phyloP scores from a whole-genome alignment of 139 green algal genomes.

The Chlamydomonas sp. region DNA sequence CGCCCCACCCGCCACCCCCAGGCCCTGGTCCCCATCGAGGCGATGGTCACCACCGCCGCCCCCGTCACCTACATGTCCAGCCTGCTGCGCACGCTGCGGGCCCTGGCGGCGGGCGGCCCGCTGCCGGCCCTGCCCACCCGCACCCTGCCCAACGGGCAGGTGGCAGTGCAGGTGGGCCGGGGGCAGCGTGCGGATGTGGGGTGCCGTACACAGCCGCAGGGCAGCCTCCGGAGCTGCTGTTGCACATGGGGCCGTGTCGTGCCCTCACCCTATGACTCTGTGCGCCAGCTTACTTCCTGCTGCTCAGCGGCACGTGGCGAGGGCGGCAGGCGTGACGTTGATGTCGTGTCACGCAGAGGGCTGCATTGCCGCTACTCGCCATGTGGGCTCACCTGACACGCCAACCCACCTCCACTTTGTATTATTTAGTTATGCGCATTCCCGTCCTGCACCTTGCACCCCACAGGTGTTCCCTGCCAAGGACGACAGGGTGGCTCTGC shows the following conservation, averaged over 20 bases:
- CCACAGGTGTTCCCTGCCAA: conserved; percentile 6
- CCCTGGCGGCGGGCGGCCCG: not conserved
- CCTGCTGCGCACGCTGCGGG: not conserved
- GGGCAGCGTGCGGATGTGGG: not conserved
- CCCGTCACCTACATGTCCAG: conserved; percentile 25
- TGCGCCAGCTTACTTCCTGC: no score
- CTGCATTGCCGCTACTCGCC: no score
- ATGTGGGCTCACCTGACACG: not conserved
- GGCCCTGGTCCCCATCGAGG: not conserved
- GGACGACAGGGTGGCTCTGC: conserved; percentile 6
- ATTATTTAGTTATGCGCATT: no score
- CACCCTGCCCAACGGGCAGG: conserved; percentile 2
- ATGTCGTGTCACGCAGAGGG: no score
- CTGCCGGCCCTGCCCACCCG: not conserved
- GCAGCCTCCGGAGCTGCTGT: not conserved
- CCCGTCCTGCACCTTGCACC: not conserved
- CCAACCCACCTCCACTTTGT: not conserved
- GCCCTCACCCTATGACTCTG: not conserved
- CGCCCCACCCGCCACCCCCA: not conserved
- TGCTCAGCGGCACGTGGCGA: no score
- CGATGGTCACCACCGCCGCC: not conserved
- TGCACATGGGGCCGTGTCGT: not conserved
- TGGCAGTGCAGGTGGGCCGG: conserved; percentile 3
- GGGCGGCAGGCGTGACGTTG: no score
- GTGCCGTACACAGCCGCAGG: not conserved